Evolutionary conservation across 139 green algal genomes (phyloP).

Genomic region (Tetraselmis chui): DNA sequence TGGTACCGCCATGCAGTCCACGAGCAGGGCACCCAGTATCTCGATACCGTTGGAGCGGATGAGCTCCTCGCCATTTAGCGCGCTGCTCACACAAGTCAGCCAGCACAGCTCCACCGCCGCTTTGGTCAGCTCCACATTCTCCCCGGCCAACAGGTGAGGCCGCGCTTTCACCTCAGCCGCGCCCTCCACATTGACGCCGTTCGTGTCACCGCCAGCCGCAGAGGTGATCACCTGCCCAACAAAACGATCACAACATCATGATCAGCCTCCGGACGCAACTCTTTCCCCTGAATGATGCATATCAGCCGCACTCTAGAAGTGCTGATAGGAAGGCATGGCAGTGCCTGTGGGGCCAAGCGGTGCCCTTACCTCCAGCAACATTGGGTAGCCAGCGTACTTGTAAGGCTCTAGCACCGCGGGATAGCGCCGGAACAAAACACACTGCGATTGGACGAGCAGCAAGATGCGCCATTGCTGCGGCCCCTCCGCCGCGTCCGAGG

Average conservation of each 20-base stretch:
- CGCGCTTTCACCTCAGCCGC: background rate
- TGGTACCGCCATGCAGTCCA: background rate
- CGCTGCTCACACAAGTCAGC: slow-evolving; percentile 73
- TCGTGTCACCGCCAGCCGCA: too few relatives aligned
- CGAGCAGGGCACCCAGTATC: slow-evolving; percentile 61
- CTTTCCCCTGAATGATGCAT: too few relatives aligned
- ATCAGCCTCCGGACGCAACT: too few relatives aligned
- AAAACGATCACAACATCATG: too few relatives aligned
- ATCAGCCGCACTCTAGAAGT: too few relatives aligned
- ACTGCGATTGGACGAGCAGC: slow-evolving; percentile 71
- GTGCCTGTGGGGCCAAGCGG: slow-evolving; percentile 12
- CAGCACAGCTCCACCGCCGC: slow-evolving; percentile 77
- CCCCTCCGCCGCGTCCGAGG: slow-evolving; percentile 46
- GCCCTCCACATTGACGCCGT: too few relatives aligned
- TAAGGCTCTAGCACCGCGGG: slow-evolving; percentile 67
- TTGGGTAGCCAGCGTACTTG: slow-evolving; percentile 90
- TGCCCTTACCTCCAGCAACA: slow-evolving; percentile 68
- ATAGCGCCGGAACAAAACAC: slow-evolving; percentile 77
- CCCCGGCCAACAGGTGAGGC: slow-evolving; percentile 26
- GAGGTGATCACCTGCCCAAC: too few relatives aligned
- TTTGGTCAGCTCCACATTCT: slow-evolving; percentile 37
- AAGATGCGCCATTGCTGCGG: slow-evolving; percentile 74
- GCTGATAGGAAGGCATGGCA: too few relatives aligned
- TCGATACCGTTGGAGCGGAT: slow-evolving; percentile 59
- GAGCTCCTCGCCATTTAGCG: slow-evolving; percentile 85